phyloP scores from a whole-genome alignment of 352 stramenopile species.

The Globisporangium spiculum region DNA sequence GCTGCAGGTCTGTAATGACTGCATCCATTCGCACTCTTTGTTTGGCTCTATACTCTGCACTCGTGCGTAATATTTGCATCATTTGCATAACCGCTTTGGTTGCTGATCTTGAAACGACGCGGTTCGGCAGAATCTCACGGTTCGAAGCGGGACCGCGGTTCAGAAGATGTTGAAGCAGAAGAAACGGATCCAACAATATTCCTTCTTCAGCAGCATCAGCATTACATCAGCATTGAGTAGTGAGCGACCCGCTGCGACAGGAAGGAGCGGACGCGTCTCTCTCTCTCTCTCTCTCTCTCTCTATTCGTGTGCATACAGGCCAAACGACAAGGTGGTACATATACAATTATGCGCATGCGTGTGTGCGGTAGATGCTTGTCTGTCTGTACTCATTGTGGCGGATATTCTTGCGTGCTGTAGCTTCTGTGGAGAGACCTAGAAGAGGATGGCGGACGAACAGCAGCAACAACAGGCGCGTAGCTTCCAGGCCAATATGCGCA shows the following conservation, averaged over 20 bases:
- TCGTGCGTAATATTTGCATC: neutral
- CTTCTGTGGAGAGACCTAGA: neutral
- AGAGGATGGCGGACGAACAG: constrained; percentile 1
- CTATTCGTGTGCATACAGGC: neutral
- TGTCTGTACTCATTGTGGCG: neutral
- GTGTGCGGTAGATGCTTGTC: neutral
- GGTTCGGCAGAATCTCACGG: neutral
- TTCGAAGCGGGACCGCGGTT: neutral
- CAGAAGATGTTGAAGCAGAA: neutral
- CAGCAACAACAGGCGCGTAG: constrained; percentile 1
- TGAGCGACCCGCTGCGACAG: neutral
- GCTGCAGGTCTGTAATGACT: neutral
- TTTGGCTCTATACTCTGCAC: neutral
- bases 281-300: neutral
- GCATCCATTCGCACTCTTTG: neutral
- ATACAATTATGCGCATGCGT: neutral
- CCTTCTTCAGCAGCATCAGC: neutral
- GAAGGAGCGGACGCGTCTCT: neutral
- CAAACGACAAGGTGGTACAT: neutral
- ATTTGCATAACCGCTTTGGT: neutral
- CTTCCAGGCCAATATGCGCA: constrained; percentile 27
- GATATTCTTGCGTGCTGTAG: neutral
- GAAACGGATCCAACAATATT: neutral
- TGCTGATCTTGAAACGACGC: constrained; percentile 8
- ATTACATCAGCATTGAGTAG: neutral